Evolutionary conservation across 164 flowering plant species (phyloP).

Genomic region (Stephania japonica): DNA sequence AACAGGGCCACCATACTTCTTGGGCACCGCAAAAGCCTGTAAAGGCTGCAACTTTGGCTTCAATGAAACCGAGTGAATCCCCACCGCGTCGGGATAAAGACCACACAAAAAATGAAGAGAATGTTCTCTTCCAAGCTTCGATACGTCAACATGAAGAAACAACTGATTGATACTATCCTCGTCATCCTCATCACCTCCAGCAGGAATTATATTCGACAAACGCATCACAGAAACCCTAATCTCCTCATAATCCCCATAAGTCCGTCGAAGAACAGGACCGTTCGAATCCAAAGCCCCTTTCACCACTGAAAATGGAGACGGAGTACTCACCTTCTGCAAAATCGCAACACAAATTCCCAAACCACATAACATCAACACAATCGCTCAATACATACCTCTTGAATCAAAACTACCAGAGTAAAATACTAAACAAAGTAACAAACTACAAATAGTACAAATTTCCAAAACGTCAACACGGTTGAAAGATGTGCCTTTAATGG

Average conservation of each 20-base stretch:
- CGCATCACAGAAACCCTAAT: constrained; percentile 62
- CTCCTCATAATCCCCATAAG: constrained; percentile 53
- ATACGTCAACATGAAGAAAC: constrained; percentile 63
- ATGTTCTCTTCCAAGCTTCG: constrained; percentile 48
- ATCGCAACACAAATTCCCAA: not conserved
- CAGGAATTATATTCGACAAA: constrained; percentile 43
- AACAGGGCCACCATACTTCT: constrained; percentile 55
- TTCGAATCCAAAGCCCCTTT: constrained; percentile 57
- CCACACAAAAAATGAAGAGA: constrained; percentile 73
- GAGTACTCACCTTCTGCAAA: constrained; percentile 75
- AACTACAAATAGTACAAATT: not conserved
- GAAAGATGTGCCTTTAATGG: not conserved
- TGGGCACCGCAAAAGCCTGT: constrained; percentile 27
- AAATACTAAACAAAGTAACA: not conserved
- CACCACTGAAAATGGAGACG: constrained; percentile 53
- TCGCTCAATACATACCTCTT: not conserved
- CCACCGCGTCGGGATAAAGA: constrained; percentile 79
- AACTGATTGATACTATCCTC: constrained; percentile 65
- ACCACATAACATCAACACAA: too few species aligned
- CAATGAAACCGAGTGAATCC: constrained; percentile 77
- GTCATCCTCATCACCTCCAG: constrained; percentile 36
- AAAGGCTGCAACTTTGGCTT: constrained; percentile 33
- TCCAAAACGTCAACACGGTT: not conserved
- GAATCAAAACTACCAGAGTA: not conserved
- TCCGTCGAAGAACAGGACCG: constrained; percentile 61